Base-by-base conservation (phyloP, 495 filamentous ascomycete species). In the Daldinia childiae region DNA sequence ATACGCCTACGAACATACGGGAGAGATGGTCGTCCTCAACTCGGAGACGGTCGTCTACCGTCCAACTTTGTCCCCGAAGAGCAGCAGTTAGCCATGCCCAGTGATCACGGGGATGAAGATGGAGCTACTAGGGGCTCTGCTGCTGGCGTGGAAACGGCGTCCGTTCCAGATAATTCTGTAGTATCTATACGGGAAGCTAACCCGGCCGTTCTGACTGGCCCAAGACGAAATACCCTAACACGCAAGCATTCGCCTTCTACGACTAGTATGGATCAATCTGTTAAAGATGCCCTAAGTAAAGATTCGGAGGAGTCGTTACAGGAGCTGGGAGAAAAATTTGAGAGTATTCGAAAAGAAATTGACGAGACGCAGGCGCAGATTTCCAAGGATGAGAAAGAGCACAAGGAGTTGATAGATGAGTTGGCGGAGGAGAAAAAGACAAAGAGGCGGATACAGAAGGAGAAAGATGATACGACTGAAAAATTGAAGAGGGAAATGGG, bases 381-480 rank as follows among this genome's bases (percentile, higher is more conserved):
- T 19, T 76, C 79, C 3, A 87, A 89, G 51, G 92, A 93, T 54
- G 91, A 90, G 43, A 85, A 87, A 41, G 92, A 93, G 43, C 89
- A 85, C 21, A 80, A 79, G 29, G 87, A 89, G 12, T 84, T 90
- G 52, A 87, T 94, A 60, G 91, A 94, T 11, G 93, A 98, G 68
- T 88, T 92, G 60, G 87, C 90, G 63, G 80, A 80, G 14, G 80
- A 89, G 32, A 88, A 93, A 61, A 92, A 94, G 68, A 86, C 90
- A 34, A 87, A 96, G 71, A 90, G 81, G 74, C 89, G 90, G 72
- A 84, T 88, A 41, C 85, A 93, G 41, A 93, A 90, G 76, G 93
- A 97, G 70, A 94, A 92, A 77, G 93, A 97, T 66, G 92, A 96
- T 65, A 88, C 87, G 29, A 94, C 90, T n/a, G 88, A 90, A 51